Base-by-base conservation (phyloP, 129 eudicot genomes). In the Logfia minima region DNA sequence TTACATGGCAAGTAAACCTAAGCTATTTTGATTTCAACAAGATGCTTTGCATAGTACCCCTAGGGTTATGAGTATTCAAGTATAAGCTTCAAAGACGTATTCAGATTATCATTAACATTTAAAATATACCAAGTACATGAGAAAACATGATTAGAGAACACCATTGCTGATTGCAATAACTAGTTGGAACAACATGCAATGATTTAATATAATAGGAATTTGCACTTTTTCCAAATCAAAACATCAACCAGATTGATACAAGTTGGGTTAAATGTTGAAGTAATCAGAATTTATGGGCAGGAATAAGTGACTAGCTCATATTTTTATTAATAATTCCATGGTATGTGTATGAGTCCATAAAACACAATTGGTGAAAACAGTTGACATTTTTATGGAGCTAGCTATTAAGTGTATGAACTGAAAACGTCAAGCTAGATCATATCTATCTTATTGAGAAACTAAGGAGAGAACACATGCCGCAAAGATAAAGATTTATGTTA, bases 251-350 rank as follows among this genome's bases (percentile, higher is more conserved):
- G 5, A 19, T 10, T 26, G 0, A 61, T 61, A 61, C 67, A 18
- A 19, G 67, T 61, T 1, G 13, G 24, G 17, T 32, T 35, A 35
- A 35, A 35, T 35, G 41, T 76, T 41, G 22, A 85, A 71, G 69
- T 80, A 86, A 66, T 72, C 79, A 31, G 75, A 66, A 65, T 78
- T 74, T 16, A 84, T 43, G 4, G 95, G 89, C 5, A 48, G 68
- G 22, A 89, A 80, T 8, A 84, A 63, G 59, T 80, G 79, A 29
- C 62, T 34, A 9, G 83, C 83, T 85, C 52, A 89, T n/a, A 13
- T 84, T 28, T 68, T 74, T 28, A 68, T 64, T 16, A 62, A 18
- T 45, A 86, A 29, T 28, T 82, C 89, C 91, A 86, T 81, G 77
- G 6, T 35, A 6, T 35, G 41, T 35, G 41, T 37, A 37, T 37